Base-by-base conservation (phyloP, 148 eudicot species). In the Drosera capensis region DNA sequence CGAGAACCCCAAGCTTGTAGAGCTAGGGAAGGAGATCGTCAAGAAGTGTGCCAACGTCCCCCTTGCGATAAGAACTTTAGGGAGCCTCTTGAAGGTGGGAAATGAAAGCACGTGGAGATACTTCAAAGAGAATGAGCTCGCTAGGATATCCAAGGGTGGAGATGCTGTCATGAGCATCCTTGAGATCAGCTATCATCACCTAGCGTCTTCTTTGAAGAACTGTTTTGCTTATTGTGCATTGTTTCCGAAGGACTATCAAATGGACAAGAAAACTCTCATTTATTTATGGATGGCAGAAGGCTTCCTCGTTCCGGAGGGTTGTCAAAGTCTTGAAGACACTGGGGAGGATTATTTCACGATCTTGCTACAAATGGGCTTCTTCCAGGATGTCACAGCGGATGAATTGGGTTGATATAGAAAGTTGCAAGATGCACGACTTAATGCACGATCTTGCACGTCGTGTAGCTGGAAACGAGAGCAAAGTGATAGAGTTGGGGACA, bases 391-490 rank as follows among this genome's bases (percentile, higher is more conserved):
- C 13, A 16, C 8, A 12, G 30, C 30, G 12, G 48, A 47, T 43
- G 29, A 45, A 40, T 30, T 14, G 44, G 47, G 28, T 9, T n/a
- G 23, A 54, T 28, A 43, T 54, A 16, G 48, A 42, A 23, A 16
- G 46, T 6, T 50, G 41, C 31, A 49, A 51, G 34, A 57, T 64
- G 24, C 63, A 56, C 36, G 58, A 56, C 31, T 21, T 44, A 11
- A 25, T 57, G 24, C 65, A 2, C 51, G 51, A 54, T 22, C 39
- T 54, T 12, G 25, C 40, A 1, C 13, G 8, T 7, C n/a, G n/a
- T 1, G 9, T 30, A 1, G 35, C 54, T 2, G 19, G 43, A 21
- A 5, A 2, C 7, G 26, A 3, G 18, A 34, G n/a, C n/a, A 8
- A 11, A 14, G 7, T 3, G 14, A 15, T 11, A 4, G 5, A 19